Percentiles rank a stretch among this genome's conserved stretches.
These are phyloP conservation scores for Didymosphaeria variabile DNA, from an alignment of 2,329 filamentous ascomycete species.

Conservation along the genomic window DNA sequence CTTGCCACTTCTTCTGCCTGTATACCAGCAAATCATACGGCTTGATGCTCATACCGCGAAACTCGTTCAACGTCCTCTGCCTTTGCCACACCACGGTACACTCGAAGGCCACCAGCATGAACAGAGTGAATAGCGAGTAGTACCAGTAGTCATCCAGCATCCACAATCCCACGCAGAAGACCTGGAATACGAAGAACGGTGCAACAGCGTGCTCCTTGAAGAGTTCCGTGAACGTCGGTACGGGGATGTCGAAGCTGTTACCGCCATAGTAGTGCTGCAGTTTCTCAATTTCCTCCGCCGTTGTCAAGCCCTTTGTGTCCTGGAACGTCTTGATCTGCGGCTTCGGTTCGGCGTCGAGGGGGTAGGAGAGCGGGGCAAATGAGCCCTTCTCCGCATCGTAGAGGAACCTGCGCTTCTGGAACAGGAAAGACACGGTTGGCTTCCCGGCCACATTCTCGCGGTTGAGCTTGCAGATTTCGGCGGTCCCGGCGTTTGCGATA, in stretches of 20 bases:
- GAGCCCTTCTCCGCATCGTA: constrained; percentile 75
- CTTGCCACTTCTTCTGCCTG: constrained; percentile 85
- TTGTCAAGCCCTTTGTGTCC: constrained; percentile 76
- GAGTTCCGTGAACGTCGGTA: constrained; percentile 92
- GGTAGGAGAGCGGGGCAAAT: constrained; percentile 86
- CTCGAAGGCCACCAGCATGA: constrained; percentile 98
- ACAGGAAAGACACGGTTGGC: constrained; percentile 85
- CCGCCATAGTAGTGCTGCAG: constrained; percentile 92
- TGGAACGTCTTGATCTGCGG: constrained; percentile 82
- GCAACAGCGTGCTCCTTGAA: constrained; percentile 99
- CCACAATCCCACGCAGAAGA: constrained; percentile 98
- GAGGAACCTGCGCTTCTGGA: constrained; percentile 97
- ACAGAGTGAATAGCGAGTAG: constrained; percentile 97
- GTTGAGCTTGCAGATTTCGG: constrained; percentile 85
- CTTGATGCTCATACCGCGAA: constrained; percentile 99
- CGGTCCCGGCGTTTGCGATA: constrained; percentile 83
- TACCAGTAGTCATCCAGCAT: constrained; percentile 99
- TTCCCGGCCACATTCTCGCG: constrained; percentile 80
- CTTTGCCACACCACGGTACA: constrained; percentile 99
- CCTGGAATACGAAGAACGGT: constrained; percentile 98
- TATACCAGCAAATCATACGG: constrained; percentile 95
- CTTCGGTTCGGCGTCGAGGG: constrained; percentile 85
- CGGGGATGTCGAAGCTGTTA: constrained; percentile 97
- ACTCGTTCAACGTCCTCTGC: constrained; percentile 93
- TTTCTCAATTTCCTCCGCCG: constrained; percentile 77